Evolutionary conservation across 1,139 yeast species (phyloP), one percentile per base, ranked within the genome.

Genomic region (Geotrichum restrictum): DNA sequence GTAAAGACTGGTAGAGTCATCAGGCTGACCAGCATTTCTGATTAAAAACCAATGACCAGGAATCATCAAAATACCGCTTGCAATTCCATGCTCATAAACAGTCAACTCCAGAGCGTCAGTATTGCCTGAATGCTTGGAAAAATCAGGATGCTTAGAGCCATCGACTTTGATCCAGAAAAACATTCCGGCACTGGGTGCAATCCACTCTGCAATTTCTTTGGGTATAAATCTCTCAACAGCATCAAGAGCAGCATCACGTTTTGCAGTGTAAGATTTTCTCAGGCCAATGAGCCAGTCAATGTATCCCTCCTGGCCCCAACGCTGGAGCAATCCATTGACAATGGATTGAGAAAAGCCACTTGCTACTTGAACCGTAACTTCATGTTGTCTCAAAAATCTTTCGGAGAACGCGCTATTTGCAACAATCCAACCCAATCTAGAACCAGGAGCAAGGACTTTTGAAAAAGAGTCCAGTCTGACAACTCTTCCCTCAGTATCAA

Each of bases 1-100:
- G 75, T 83, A 87, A 63, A 87, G 70, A 54, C 72, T 72, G 32
- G 60, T 38, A 42, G 58, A 60, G 39, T 58, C 59, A 60, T 79
- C 89, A 22, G 85, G 82, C 39, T 73, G 71, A 51, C 48, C 60
- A 44, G 77, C 70, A 59, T 71, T 74, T 27, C 65, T 64, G 34
- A 78, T 75, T 65, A 77, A 75, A 75, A 89, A 89, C 96, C 96
- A 89, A 51, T 93, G 86, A 29, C 96, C 96, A 43, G 95, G 95
- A 59, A 87, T 83, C 80, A 89, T 75, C 64, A 87, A 76, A 58
- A 85, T 78, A 22, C 94, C 93, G 59, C 76, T 73, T 59, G 78
- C 74, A 57, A 88, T 74, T 18, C 81, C 84, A 57, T 74, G 74
- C 62, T 85, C 83, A 69, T 83, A 87, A 45, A 88, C 66, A 32